Percentiles rank a stretch among this genome's conserved stretches.
These are phyloP conservation scores for Spizellomyces punctatus DNA, from an alignment of 192 early-diverging fungal species.

Conservation along the genomic window DNA sequence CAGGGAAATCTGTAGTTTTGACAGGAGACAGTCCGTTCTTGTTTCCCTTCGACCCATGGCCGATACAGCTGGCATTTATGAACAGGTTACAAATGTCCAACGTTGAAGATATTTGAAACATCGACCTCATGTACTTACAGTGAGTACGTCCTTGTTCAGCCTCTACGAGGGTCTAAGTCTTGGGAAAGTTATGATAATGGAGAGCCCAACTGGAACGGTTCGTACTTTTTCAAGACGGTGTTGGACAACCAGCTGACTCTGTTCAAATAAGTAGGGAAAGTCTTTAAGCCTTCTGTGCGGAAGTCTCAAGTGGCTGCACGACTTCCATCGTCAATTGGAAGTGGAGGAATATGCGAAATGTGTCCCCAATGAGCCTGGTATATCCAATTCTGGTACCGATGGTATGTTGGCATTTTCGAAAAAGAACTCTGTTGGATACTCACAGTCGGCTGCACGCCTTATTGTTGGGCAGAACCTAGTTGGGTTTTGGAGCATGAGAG, in stretches of 20 bases:
- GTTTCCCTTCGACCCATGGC: constrained; percentile 75
- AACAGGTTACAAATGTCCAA: constrained; percentile 17
- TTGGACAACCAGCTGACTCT: not conserved
- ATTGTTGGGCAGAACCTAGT: constrained; percentile 7
- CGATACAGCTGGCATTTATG: constrained; percentile 82
- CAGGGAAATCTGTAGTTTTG: too few relatives aligned
- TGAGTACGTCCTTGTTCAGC: not conserved
- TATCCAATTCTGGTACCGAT: too few relatives aligned
- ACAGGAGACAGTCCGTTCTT: too few relatives aligned
- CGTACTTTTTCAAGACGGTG: not conserved
- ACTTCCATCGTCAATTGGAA: constrained; percentile 32
- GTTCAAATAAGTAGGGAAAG: constrained; percentile 65
- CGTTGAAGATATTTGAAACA: not conserved
- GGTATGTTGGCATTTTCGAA: not conserved
- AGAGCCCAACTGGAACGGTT: constrained; percentile 91
- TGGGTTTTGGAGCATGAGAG: constrained; percentile 12
- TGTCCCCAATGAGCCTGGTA: not conserved
- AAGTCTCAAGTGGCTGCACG: constrained; percentile 77
- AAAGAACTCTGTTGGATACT: not conserved
- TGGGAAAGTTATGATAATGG: constrained; percentile 78
- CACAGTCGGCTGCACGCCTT: not conserved
- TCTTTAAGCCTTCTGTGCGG: constrained; percentile 87
- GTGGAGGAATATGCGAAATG: constrained; percentile 33
- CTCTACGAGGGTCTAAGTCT: constrained; percentile 72
- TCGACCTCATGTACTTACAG: not conserved